Evolutionary conservation across 1,284 basidiomycete species (phyloP).

Genomic region (Fomitiporia mediterranea): DNA sequence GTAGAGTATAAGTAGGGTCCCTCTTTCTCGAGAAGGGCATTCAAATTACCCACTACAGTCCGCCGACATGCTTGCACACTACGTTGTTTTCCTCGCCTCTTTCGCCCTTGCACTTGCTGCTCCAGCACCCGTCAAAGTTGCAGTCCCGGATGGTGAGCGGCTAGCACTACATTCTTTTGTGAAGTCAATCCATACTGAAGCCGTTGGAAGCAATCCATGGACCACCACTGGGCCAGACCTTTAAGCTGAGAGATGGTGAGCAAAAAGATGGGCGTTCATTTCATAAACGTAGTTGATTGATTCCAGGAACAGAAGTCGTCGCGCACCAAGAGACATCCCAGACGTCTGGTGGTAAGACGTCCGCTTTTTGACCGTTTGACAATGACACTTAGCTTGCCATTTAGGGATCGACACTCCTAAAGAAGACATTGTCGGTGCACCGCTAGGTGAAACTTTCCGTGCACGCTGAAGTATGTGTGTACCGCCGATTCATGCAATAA

Average conservation of each 20-base stretch:
- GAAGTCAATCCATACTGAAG: neutral
- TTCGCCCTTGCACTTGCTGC: constrained; percentile 2
- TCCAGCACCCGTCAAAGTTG: neutral
- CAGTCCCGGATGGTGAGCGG: neutral
- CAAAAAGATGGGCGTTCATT: too few relatives aligned
- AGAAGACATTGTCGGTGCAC: neutral
- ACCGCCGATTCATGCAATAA: neutral
- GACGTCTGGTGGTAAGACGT: neutral
- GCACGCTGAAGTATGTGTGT: neutral
- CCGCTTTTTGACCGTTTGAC: too few relatives aligned
- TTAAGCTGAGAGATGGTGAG: constrained; percentile 8
- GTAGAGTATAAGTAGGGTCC: neutral
- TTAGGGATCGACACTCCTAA: too few relatives aligned
- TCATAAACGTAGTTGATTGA: too few relatives aligned
- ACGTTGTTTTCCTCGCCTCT: constrained; percentile 10
- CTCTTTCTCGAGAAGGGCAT: neutral
- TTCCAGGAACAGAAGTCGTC: constrained; percentile 4
- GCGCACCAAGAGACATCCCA: constrained; percentile 17
- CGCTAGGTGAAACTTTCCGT: constrained; percentile 17
- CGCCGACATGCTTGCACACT: constrained; percentile 11
- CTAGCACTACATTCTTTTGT: neutral
- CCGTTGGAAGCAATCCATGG: neutral
- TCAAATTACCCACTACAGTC: neutral
- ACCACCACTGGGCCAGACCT: constrained; percentile 6
- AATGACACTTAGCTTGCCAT: too few relatives aligned